Conservation (phyloP, 345 rosid genomes). For the Nasturtium officinale region DNA sequence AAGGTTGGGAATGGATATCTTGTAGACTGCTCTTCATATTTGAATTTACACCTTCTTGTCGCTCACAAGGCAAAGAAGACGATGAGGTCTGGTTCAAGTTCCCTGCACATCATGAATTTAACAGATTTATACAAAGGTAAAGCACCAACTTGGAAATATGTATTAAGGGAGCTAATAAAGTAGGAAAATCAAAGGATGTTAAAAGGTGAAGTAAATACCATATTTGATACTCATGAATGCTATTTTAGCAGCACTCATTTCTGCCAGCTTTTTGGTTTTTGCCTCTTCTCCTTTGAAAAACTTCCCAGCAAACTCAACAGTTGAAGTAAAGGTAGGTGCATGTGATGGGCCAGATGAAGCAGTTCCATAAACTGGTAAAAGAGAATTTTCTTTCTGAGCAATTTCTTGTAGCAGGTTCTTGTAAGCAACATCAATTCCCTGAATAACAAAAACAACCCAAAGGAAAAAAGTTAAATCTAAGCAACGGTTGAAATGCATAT, state of each 20-base stretch:
- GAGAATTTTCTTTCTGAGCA: slow-evolving; percentile 49
- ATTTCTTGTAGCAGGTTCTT: slow-evolving; percentile 68
- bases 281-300: slow-evolving; percentile 52
- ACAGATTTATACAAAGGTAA: not conserved
- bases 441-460: not conserved
- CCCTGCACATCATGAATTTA: slow-evolving; percentile 28
- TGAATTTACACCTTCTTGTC: slow-evolving; percentile 23
- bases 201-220: slow-evolving; percentile 18
- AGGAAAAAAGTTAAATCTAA: not conserved
- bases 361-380: slow-evolving; percentile 55
- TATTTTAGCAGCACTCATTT: slow-evolving; percentile 69
- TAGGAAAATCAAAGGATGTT: not conserved
- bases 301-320: slow-evolving; percentile 52
- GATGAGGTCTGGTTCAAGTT: not conserved
- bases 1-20: slow-evolving; percentile 23
- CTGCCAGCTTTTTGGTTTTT: slow-evolving; percentile 64
- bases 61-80: slow-evolving; percentile 20
- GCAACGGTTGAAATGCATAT: not conserved
- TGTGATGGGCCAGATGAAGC: slow-evolving; percentile 54
- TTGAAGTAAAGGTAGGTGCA: slow-evolving; percentile 50
- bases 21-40: slow-evolving; percentile 19
- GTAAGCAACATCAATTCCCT: slow-evolving; percentile 54
- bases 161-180: not conserved
- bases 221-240: slow-evolving; percentile 53
- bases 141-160: not conserved